A percentile compares a stretch with the other conserved stretches of the same genome.
Conservation (phyloP, 2,329 filamentous ascomycete species). For the Aureobasidium namibiae region DNA sequence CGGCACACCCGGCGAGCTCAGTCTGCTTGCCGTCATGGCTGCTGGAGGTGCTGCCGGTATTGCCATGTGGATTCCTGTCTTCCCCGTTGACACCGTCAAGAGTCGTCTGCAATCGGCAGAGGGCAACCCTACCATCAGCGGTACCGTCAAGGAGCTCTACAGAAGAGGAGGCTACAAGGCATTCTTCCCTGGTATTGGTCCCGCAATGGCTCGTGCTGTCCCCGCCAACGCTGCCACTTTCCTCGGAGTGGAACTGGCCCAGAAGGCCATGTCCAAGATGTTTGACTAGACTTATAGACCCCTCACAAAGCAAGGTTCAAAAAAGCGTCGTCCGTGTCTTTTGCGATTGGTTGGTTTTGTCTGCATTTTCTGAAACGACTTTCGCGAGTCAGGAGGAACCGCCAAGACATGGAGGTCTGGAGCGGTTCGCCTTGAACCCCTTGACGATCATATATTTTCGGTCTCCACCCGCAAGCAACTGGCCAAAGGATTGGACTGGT, state of each 20-base stretch:
- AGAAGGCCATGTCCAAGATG: conserved; percentile 71
- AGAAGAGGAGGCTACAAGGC: conserved; percentile 73
- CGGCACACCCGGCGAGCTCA: conserved; percentile 66
- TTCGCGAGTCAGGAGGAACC: not conserved
- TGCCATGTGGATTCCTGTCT: conserved; percentile 99
- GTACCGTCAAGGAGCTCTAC: conserved; percentile 77
- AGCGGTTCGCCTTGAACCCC: not conserved
- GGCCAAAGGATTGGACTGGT: not conserved
- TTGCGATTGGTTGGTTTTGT: not conserved
- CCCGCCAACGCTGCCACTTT: conserved; percentile 97
- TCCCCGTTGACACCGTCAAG: conserved; percentile 96
- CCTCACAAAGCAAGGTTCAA: not conserved
- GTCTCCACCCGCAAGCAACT: not conserved
- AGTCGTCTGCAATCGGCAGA: conserved; percentile 85
- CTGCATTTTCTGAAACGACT: not conserved
- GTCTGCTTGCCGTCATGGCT: conserved; percentile 70
- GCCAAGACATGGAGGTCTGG: not conserved
- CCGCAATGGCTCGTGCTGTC: conserved; percentile 83
- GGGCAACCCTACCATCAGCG: conserved; percentile 70
- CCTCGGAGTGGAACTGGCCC: conserved; percentile 72
- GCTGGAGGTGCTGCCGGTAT: conserved; percentile 88
- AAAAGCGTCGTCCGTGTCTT: not conserved
- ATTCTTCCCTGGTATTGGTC: conserved; percentile 95
- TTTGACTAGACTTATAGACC: conserved; percentile 41
- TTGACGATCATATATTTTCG: not conserved